These are phyloP conservation scores for Nothomitra cinnamomea DNA, from an alignment of 2,329 filamentous ascomycete species.

Conservation along the genomic window DNA sequence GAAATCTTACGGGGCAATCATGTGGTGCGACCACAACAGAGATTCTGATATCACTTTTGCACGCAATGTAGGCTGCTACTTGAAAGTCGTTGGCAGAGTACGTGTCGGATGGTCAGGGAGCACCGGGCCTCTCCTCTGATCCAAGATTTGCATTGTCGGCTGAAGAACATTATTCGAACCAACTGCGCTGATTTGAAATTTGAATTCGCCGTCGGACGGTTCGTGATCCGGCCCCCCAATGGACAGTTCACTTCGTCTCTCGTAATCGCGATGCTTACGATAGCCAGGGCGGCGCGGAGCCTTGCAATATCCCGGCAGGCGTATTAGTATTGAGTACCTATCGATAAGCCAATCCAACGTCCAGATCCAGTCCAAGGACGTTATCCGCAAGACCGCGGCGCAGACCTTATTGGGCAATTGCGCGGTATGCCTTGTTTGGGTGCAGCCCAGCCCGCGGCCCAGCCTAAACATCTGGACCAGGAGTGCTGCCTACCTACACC, in stretches of 20 bases:
- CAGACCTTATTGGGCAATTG: background rate
- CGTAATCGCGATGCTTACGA: constrained; percentile 1
- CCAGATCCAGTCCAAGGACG: too few species aligned
- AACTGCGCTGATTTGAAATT: background rate
- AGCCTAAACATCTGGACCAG: background rate
- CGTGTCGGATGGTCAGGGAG: too few species aligned
- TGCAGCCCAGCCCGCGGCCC: background rate
- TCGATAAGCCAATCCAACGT: too few species aligned
- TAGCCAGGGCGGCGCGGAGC: background rate
- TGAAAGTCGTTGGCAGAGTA: too few species aligned
- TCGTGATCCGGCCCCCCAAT: background rate
- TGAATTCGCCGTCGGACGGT: background rate
- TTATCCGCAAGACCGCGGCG: too few species aligned
- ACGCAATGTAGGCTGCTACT: too few species aligned
- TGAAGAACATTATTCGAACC: too few species aligned
- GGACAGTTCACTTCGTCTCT: background rate
- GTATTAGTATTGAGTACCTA: too few species aligned
- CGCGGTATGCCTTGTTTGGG: background rate
- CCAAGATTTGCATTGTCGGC: too few species aligned
- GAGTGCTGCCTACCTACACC: background rate
- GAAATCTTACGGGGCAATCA: background rate
- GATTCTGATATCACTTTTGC: background rate
- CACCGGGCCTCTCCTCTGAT: too few species aligned
- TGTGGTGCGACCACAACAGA: background rate
- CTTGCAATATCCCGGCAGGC: too few species aligned